Percentiles rank a stretch among this genome's conserved stretches.
Evolutionary conservation across 2,329 filamentous ascomycete species (phyloP).

Genomic region (Zymoseptoria brevis): DNA sequence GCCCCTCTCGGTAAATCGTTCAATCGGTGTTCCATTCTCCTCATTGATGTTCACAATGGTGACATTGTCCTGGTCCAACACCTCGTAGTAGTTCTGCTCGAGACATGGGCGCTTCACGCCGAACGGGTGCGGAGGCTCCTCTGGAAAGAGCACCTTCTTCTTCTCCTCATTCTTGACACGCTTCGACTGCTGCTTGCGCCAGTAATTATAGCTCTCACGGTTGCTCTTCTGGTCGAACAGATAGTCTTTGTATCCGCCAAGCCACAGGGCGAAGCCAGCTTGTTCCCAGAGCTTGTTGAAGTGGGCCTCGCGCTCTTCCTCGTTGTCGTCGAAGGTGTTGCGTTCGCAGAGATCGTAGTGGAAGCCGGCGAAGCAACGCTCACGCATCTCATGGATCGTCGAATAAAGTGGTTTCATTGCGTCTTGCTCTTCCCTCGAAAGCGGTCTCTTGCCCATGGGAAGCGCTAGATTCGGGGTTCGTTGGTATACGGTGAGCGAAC

Average conservation of each 20-base stretch:
- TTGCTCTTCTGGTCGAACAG: constrained; percentile 36
- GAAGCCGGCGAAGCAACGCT: constrained; percentile 53
- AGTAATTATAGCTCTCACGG: constrained; percentile 40
- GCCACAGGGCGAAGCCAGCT: constrained; percentile 27
- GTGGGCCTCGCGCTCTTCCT: constrained; percentile 37
- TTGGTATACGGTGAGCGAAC: constrained; percentile 52
- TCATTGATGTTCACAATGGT: constrained; percentile 37
- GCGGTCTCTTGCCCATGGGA: constrained; percentile 48
- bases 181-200: constrained; percentile 37
- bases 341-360: constrained; percentile 48
- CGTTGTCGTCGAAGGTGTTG: constrained; percentile 43
- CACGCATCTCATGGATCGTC: constrained; percentile 45
- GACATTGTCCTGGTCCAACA: constrained; percentile 37
- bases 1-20: constrained; percentile 37
- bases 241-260: constrained; percentile 26
- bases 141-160: constrained; percentile 40
- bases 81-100: constrained; percentile 42
- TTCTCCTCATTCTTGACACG: constrained; percentile 38
- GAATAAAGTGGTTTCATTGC: constrained; percentile 34
- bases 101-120: constrained; percentile 42
- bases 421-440: constrained; percentile 47
- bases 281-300: constrained; percentile 36
- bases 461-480: constrained; percentile 59
- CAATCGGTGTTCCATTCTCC: constrained; percentile 31
- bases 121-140: constrained; percentile 38